Base-by-base conservation (phyloP, 176 grass and related monocot genomes). In the Eragrostis nindensis region DNA sequence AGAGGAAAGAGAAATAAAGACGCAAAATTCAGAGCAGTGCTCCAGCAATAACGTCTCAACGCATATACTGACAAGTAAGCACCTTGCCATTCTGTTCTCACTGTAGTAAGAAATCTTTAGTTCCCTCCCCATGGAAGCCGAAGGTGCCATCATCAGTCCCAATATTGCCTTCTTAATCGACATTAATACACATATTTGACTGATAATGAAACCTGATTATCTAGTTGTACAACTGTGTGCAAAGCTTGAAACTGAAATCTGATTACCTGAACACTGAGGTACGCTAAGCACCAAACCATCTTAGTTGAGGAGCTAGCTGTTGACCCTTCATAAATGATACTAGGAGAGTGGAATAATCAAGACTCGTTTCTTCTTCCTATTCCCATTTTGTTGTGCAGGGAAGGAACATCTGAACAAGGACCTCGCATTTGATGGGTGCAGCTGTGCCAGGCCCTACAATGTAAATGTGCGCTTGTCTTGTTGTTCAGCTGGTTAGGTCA, bases 381-480 rank as follows among this genome's bases (percentile, higher is more conserved):
- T 86, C 53, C 68, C 50, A 49, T 57, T 46, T 80, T 39, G 63
- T 53, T 70, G 19, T 75, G 43, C 63, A 70, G 87, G 50, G 63
- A 80, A 61, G 68, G 45, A 62, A 10, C 45, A 15, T 21, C 26
- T 19, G 40, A 71, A 42, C 46, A 49, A 81, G 68, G 66, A 85
- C 56, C 59, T 48, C 66, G 36, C 10, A 32, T 74, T 70, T 45
- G 71, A 55, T 22, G 76, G 66, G 40, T 42, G 25, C 47, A 86
- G 83, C 83, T 85, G 82, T 68, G 40, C 21, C 55, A 8, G 70
- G 65, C 76, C 82, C 82, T 66, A 48, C 77, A 70, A 16, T 82
- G 87, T 89, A 89, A 89, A 89, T 89, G 87, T 85, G 78, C 66
- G 39, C 78, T 36, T 89, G 87, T 81, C 78, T 76, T 47, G 40